Evolutionary conservation across 805 yeast genomes (phyloP).

Genomic region (Yamadazyma akitaensis): DNA sequence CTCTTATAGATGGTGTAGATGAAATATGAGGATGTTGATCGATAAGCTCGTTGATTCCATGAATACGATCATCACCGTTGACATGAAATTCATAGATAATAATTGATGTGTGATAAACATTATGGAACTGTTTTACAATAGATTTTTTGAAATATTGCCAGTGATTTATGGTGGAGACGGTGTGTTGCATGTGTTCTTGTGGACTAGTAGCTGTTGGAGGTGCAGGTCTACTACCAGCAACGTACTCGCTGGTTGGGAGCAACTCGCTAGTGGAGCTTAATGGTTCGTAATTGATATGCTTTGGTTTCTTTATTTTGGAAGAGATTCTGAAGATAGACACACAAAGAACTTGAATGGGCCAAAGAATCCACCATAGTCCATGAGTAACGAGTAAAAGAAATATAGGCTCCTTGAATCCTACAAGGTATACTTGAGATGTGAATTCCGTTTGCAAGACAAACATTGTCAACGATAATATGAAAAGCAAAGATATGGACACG

Average conservation of each 20-base stretch:
- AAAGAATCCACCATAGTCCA: conserved; percentile 69
- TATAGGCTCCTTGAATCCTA: conserved; percentile 65
- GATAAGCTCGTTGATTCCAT: conserved; percentile 31
- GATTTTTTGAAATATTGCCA: conserved; percentile 31
- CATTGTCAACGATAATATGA: conserved; percentile 40
- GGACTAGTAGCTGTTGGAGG: neutral
- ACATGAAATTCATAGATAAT: conserved; percentile 41
- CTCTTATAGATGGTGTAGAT: conserved; percentile 27
- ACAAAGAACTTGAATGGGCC: conserved; percentile 62
- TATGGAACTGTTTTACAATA: conserved; percentile 41
- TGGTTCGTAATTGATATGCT: conserved; percentile 8
- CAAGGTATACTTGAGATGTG: conserved; percentile 63
- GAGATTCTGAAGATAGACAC: conserved; percentile 21
- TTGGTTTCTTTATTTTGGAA: neutral
- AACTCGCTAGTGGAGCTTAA: conserved; percentile 10
- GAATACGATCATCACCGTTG: conserved; percentile 32
- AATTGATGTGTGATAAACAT: conserved; percentile 42
- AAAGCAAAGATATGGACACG: conserved; percentile 30
- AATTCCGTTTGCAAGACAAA: conserved; percentile 81
- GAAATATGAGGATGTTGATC: conserved; percentile 37
- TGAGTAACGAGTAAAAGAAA: conserved; percentile 67
- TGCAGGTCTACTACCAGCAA: neutral
- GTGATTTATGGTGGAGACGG: conserved; percentile 12
- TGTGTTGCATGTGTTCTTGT: neutral
- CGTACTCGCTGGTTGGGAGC: conserved; percentile 3